These are phyloP conservation scores for Tulasnella calospora DNA, from an alignment of 768 basidiomycete genomes.

Conservation along the genomic window DNA sequence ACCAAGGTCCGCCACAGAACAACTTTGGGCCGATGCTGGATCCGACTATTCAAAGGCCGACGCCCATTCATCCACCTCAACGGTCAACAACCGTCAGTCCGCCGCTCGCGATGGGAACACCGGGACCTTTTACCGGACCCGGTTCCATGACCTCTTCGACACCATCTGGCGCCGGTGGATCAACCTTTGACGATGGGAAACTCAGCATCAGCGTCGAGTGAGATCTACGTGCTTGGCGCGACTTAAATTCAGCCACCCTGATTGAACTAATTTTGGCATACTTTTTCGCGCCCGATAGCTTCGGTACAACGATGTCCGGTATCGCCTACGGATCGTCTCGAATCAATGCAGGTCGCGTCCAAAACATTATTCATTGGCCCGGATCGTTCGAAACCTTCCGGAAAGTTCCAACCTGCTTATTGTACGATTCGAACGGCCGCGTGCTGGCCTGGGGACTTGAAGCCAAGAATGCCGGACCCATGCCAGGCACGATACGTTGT, in stretches of 20 bases:
- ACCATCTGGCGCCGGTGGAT: not conserved
- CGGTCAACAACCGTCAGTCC: slow-evolving; percentile 26
- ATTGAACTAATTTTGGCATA: not conserved
- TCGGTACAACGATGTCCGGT: slow-evolving; percentile 80
- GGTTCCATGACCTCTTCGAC: slow-evolving; percentile 8
- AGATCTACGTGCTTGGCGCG: not conserved
- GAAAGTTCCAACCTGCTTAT: slow-evolving; percentile 79
- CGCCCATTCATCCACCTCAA: slow-evolving; percentile 29
- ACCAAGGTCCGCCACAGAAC: not conserved
- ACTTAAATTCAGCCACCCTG: not conserved
- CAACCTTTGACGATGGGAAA: slow-evolving; percentile 57
- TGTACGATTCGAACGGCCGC: slow-evolving; percentile 69
- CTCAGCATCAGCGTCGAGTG: slow-evolving; percentile 35
- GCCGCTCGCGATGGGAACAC: slow-evolving; percentile 15
- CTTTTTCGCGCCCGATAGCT: slow-evolving; percentile 8
- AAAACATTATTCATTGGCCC: slow-evolving; percentile 83
- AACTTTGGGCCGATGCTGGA: slow-evolving; percentile 28
- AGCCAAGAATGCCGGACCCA: slow-evolving; percentile 72
- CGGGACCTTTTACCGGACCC: slow-evolving; percentile 19
- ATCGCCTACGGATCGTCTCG: slow-evolving; percentile 85
- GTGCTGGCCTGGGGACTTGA: slow-evolving; percentile 83
- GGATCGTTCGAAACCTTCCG: slow-evolving; percentile 81
- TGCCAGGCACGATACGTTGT: slow-evolving; percentile 57
- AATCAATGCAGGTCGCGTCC: slow-evolving; percentile 69
- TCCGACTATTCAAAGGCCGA: slow-evolving; percentile 32